Base-by-base conservation (phyloP, 2,329 filamentous ascomycete genomes). In the Conoideocrella luteorostrata region DNA sequence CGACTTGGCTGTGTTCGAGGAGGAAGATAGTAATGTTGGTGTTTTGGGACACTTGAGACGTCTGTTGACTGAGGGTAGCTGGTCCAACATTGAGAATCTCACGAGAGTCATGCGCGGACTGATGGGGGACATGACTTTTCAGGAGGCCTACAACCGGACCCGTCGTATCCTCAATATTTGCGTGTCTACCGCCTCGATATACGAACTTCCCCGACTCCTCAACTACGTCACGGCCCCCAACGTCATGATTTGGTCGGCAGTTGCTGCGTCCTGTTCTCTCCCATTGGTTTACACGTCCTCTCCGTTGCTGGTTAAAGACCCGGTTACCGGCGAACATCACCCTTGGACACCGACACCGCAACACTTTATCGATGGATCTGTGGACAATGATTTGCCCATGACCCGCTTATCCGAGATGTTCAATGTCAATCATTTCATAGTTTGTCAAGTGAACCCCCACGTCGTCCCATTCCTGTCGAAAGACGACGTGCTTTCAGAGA, bases 391-490 rank as follows among this genome's bases (percentile, higher is more conserved):
- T 61, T 71, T 97, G 3, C 91, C 91, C 2, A 95, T 95, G 80
- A 88, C 84, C 17, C 80, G 88, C 2, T 72, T 97, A 13, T 82
- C 89, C 1, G 89, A 95, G 58, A 90, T 96, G 85, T 95, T 96
- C 71, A 95, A 96, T 57, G 90, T 96, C 60, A 96, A 96, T 57
- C 91, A 96, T 60, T 96, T 96, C 59, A 96, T 97, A 52, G 91
- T 96, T 15, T 95, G 89, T 0, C 91, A 97, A 61, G 89, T 96
- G 40, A 97, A 97, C 56, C 91, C 91, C 0, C 91, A 97, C 55
- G 87, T 96, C 7, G 80, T 94, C 0, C 88, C 88, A 0, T 95
- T 97, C 56, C 68, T 96, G 13, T 72, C 78, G 13, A 86, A 82
- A 52, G 86, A 94, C 46, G 85, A 88, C 48, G 73, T 75, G 21